phyloP scores from a whole-genome alignment of 129 eudicot species.

The Solidago caesia region DNA sequence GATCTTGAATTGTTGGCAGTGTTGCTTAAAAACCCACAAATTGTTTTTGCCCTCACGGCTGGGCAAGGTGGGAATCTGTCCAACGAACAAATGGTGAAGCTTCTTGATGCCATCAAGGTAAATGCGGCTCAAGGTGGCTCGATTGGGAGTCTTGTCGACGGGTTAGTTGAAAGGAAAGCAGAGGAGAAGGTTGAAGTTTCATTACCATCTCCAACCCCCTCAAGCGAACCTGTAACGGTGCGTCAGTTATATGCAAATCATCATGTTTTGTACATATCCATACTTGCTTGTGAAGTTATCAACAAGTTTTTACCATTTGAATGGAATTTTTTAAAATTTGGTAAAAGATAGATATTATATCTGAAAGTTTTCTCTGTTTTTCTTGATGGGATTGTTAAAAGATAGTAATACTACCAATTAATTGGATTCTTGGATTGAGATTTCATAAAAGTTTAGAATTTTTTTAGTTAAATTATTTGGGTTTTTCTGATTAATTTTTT shows the following conservation, averaged over 20 bases:
- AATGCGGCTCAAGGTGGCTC: conserved; percentile 46
- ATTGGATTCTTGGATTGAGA: conserved; percentile 3
- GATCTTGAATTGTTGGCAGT: conserved; percentile 84
- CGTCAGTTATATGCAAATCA: conserved; percentile 62
- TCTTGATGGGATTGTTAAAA: conserved; percentile 3
- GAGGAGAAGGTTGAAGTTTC: conserved; percentile 78
- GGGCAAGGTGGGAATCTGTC: conserved; percentile 67
- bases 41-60: conserved; percentile 78
- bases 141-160: conserved; percentile 44
- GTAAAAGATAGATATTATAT: not conserved
- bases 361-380: not conserved
- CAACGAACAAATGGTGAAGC: conserved; percentile 64
- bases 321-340: conserved; percentile 6
- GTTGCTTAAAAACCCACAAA: conserved; percentile 76
- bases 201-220: conserved; percentile 97
- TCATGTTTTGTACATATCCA: conserved; percentile 45
- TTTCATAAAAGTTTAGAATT: not conserved
- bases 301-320: not conserved
- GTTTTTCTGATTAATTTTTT: conserved; percentile 16
- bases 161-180: conserved; percentile 38
- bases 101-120: conserved; percentile 80
- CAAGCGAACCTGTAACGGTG: conserved; percentile 93
- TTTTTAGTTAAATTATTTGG: not conserved
- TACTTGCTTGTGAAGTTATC: conserved; percentile 14
- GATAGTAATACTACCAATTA: not conserved